phyloP scores from a whole-genome alignment of 345 rosid species.

The Ailanthus altissimus region DNA sequence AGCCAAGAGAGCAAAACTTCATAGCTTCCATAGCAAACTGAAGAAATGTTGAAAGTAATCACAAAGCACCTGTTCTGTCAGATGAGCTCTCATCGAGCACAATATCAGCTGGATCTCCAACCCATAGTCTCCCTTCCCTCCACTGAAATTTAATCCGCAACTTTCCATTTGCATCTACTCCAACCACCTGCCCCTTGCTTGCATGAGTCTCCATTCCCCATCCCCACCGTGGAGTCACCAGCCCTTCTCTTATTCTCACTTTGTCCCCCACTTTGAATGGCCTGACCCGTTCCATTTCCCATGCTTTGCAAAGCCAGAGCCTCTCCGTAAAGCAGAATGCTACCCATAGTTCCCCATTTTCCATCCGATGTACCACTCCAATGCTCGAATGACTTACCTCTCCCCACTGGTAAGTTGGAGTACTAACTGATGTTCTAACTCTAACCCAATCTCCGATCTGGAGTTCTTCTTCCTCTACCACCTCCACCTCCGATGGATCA shows the following conservation, averaged over 20 bases:
- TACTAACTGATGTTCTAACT: constrained; percentile 61
- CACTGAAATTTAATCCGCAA: constrained; percentile 85
- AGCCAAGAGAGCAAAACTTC: background rate
- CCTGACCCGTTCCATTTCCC: constrained; percentile 78
- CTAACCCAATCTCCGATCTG: constrained; percentile 87
- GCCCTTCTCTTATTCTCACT: constrained; percentile 72
- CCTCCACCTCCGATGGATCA: constrained; percentile 86
- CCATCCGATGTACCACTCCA: constrained; percentile 90
- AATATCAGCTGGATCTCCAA: constrained; percentile 96
- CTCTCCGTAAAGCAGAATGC: constrained; percentile 84
- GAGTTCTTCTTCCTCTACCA: constrained; percentile 80
- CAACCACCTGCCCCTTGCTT: constrained; percentile 86
- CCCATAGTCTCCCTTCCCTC: constrained; percentile 98
- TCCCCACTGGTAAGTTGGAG: constrained; percentile 94
- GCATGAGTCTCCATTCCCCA: constrained; percentile 99
- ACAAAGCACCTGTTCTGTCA: constrained; percentile 19
- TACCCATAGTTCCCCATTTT: constrained; percentile 76
- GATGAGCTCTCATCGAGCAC: constrained; percentile 57
- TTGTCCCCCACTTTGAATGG: constrained; percentile 72
- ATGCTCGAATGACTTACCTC: constrained; percentile 88
- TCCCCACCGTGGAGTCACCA: constrained; percentile 89
- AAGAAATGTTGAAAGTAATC: constrained; percentile 2
- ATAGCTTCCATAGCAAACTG: constrained; percentile 8
- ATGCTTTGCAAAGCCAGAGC: constrained; percentile 91
- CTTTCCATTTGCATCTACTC: constrained; percentile 96